Evolutionary conservation across 1,139 yeast genomes (phyloP).

Genomic region (Yamadazyma blattariae): DNA sequence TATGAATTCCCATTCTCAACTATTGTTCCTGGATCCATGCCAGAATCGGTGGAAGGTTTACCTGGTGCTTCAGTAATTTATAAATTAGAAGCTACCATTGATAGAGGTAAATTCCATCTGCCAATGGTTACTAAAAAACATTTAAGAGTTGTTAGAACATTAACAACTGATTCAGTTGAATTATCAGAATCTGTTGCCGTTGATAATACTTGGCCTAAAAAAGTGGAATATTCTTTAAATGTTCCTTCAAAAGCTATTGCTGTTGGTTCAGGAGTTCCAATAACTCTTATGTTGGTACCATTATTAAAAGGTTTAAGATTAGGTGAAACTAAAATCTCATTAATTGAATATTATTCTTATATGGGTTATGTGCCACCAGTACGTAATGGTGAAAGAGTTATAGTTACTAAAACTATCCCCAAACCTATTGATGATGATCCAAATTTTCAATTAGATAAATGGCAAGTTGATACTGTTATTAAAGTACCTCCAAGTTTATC

Average conservation of each 20-base stretch:
- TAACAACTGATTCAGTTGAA: conserved; percentile 86
- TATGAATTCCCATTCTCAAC: conserved; percentile 90
- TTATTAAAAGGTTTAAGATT: conserved; percentile 74
- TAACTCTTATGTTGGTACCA: conserved; percentile 74
- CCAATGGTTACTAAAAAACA: conserved; percentile 68
- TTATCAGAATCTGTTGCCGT: conserved; percentile 90
- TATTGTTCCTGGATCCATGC: conserved; percentile 77
- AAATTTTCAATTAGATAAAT: conserved; percentile 57
- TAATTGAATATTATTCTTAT: conserved; percentile 67
- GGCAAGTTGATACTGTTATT: conserved; percentile 68
- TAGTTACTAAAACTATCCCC: conserved; percentile 39
- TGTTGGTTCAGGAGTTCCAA: conserved; percentile 75
- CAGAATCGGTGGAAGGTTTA: conserved; percentile 89
- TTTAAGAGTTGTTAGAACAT: conserved; percentile 80
- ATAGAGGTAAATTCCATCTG: conserved; percentile 74
- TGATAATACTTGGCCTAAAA: conserved; percentile 94
- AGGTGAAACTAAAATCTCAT: conserved; percentile 64
- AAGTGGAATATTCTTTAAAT: conserved; percentile 85
- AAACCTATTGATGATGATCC: conserved; percentile 34
- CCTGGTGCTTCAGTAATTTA: conserved; percentile 83
- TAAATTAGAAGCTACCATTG: conserved; percentile 74
- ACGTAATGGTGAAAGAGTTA: conserved; percentile 57
- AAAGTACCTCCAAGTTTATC: conserved; percentile 70
- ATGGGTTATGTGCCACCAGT: conserved; percentile 56
- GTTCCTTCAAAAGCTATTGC: conserved; percentile 90